phyloP scores from a whole-genome alignment of 2,329 filamentous ascomycete genomes.

The Monilinia aucupariae region DNA sequence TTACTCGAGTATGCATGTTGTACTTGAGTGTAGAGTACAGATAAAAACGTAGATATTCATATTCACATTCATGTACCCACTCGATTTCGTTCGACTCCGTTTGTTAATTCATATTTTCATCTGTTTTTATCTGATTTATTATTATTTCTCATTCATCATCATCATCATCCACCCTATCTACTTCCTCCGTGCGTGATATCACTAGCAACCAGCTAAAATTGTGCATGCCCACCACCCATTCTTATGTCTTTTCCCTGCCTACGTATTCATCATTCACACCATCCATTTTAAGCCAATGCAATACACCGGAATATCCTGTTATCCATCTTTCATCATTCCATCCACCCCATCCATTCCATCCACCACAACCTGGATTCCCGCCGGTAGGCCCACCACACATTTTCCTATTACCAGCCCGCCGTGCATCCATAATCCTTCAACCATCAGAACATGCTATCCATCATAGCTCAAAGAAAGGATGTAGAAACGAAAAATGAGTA shows the following conservation, averaged over 20 bases:
- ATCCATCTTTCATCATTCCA: background rate
- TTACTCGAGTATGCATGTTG: too few relatives aligned
- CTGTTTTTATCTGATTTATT: background rate
- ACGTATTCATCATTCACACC: background rate
- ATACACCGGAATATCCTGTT: constrained; percentile 10
- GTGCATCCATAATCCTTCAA: background rate
- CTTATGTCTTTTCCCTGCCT: background rate
- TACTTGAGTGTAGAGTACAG: too few relatives aligned
- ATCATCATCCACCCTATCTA: background rate
- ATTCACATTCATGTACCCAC: too few relatives aligned
- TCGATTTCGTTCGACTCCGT: background rate
- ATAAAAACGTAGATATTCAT: too few relatives aligned
- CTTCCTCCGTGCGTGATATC: background rate
- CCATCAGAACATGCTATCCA: constrained; percentile 14
- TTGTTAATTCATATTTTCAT: background rate
- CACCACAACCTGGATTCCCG: background rate
- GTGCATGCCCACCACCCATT: background rate
- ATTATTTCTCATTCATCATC: background rate
- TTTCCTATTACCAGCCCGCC: constrained; percentile 3
- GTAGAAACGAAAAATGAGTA: background rate
- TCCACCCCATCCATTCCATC: background rate
- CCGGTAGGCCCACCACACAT: background rate
- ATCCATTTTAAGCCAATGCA: background rate
- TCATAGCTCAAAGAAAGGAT: constrained; percentile 6
- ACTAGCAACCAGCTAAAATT: constrained; percentile 4